Evolutionary conservation across 139 green algal species (phyloP).

Genomic region (Chlorella sp.): DNA sequence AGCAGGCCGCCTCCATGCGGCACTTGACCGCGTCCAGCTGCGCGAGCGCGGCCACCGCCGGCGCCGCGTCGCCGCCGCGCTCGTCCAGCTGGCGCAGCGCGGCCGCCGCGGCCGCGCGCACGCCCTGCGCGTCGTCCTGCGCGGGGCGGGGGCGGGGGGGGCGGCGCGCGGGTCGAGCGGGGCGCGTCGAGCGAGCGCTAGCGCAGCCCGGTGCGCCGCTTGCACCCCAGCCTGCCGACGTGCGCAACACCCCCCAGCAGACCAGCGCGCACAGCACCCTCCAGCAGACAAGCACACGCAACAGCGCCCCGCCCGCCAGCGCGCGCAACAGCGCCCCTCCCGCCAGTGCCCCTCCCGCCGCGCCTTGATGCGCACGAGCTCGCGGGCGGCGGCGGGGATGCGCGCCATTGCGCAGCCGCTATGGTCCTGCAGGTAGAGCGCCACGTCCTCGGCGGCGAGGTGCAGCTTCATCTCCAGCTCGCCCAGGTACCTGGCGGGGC

Average conservation of each 20-base stretch:
- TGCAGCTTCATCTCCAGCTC: conserved; percentile 87
- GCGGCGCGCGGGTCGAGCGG: too few relatives aligned
- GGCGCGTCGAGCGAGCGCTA: too few relatives aligned
- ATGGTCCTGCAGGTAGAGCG: conserved; percentile 62
- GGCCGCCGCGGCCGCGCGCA: conserved; percentile 42
- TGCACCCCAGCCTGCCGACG: too few relatives aligned
- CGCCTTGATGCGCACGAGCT: conserved; percentile 66
- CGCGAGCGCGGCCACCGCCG: conserved; percentile 43
- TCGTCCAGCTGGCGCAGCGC: conserved; percentile 31
- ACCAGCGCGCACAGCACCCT: too few relatives aligned
- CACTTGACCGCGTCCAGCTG: conserved; percentile 73
- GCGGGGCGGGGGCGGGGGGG: background rate
- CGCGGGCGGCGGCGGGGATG: conserved; percentile 83
- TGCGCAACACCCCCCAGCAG: too few relatives aligned
- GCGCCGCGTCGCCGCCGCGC: background rate
- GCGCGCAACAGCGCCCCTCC: too few relatives aligned
- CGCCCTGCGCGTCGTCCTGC: conserved; percentile 51
- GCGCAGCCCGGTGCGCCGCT: too few relatives aligned
- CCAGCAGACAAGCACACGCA: too few relatives aligned
- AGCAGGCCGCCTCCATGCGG: conserved; percentile 82
- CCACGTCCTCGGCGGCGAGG: conserved; percentile 81
- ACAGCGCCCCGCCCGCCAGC: too few relatives aligned
- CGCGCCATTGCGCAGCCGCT: conserved; percentile 66
- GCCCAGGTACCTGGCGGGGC: conserved; percentile 55
- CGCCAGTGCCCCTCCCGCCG: too few relatives aligned